Conservation (phyloP, 805 yeast species). For the Candida tallmaniae region DNA sequence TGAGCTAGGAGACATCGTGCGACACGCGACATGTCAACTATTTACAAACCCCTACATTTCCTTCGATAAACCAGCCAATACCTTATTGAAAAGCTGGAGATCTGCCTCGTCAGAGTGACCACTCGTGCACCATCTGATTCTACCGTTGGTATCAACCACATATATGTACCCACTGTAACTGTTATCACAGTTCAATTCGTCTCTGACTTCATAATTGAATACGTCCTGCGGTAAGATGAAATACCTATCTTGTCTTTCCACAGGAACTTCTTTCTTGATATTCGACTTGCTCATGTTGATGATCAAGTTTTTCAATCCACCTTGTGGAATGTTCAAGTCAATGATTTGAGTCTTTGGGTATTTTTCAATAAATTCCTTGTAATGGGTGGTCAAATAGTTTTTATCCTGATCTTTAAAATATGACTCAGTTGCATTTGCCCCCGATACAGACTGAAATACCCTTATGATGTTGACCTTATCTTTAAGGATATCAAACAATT, state of each 20-base stretch:
- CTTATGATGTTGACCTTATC: conserved; percentile 62
- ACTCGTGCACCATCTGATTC: conserved; percentile 87
- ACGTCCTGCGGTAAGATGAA: conserved; percentile 60
- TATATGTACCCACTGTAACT: conserved; percentile 80
- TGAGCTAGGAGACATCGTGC: too few species aligned
- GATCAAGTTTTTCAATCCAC: conserved; percentile 58
- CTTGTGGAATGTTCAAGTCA: conserved; percentile 74
- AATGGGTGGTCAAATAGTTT: conserved; percentile 35
- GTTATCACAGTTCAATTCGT: conserved; percentile 62
- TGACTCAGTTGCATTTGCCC: conserved; percentile 59
- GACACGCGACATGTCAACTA: too few species aligned
- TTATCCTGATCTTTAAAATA: conserved; percentile 49
- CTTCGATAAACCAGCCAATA: conserved; percentile 53
- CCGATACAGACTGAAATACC: conserved; percentile 63
- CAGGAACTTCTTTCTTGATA: conserved; percentile 42
- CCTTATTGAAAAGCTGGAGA: conserved; percentile 56
- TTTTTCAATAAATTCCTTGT: conserved; percentile 31
- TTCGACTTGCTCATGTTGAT: conserved; percentile 46
- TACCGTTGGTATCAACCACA: conserved; percentile 67
- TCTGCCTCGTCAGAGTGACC: conserved; percentile 78
- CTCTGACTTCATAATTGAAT: conserved; percentile 53
- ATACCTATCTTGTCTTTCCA: conserved; percentile 51
- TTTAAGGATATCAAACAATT: conserved; percentile 35
- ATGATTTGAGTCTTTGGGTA: conserved; percentile 63
- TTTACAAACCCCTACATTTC: conserved; percentile 37